A percentile compares a stretch with the other conserved stretches of the same genome.
Conservation (phyloP, 1,284 basidiomycete species). For the Apiotrichum brassicae region DNA sequence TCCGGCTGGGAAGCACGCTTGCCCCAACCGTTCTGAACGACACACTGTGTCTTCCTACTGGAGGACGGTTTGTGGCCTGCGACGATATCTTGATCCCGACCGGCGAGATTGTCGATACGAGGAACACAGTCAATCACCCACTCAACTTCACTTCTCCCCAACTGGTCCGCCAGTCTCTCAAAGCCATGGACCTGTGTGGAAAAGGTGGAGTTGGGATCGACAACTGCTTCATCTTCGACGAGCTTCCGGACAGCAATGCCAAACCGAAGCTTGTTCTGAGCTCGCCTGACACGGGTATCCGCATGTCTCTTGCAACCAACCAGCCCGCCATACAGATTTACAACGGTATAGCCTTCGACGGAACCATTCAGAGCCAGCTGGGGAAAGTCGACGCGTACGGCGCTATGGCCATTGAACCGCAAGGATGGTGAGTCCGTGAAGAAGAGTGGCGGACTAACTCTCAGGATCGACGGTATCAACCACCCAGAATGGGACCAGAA, state of each 20-base stretch:
- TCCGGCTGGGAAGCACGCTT: slow-evolving; percentile 29
- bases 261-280: slow-evolving; percentile 18
- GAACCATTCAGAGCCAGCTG: slow-evolving; percentile 10
- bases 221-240: slow-evolving; percentile 36
- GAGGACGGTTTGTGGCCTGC: slow-evolving; percentile 23
- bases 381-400: slow-evolving; percentile 24
- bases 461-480: slow-evolving; percentile 25
- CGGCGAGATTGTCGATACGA: slow-evolving; percentile 19
- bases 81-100: slow-evolving; percentile 29
- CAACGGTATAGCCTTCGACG: slow-evolving; percentile 20
- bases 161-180: slow-evolving; percentile 17
- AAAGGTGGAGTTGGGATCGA: slow-evolving; percentile 28
- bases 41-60: slow-evolving; percentile 24
- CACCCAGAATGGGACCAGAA: slow-evolving; percentile 30
- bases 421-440: slow-evolving; percentile 13
- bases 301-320: slow-evolving; percentile 28
- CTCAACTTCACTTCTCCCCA: slow-evolving; percentile 28
- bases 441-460: neutral
- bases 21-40: slow-evolving; percentile 24
- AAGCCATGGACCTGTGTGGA: slow-evolving; percentile 19
- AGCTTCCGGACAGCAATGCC: too few relatives aligned
- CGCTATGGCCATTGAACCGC: slow-evolving; percentile 35
- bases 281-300: slow-evolving; percentile 24
- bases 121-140: slow-evolving; percentile 3
- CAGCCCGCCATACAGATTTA: slow-evolving; percentile 31